Conservation (phyloP, 208 protist species). For the Strigomonas culicis region DNA sequence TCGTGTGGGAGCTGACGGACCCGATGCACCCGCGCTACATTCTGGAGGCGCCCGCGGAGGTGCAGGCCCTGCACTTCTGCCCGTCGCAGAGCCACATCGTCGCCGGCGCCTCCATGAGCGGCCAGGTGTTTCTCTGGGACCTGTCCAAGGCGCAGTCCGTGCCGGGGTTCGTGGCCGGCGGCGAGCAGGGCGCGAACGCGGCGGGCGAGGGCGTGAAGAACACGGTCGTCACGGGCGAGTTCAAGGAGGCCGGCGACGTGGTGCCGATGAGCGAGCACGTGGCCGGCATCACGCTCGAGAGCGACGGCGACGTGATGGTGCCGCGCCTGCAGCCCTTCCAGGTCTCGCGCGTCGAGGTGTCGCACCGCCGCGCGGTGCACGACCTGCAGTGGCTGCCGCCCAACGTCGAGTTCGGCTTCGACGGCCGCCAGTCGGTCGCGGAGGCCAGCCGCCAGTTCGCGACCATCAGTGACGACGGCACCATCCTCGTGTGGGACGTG, state of each 20-base stretch:
- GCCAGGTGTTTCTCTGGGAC: slow-evolving; percentile 91
- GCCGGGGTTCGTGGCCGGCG: not conserved
- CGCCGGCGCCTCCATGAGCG: slow-evolving; percentile 84
- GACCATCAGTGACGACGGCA: slow-evolving; percentile 85
- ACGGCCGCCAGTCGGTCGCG: slow-evolving; percentile 74
- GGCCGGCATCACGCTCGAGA: slow-evolving; percentile 61
- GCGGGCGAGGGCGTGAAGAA: not conserved
- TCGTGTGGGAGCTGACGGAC: slow-evolving; percentile 90
- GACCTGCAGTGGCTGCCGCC: slow-evolving; percentile 83
- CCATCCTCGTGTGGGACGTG: slow-evolving; percentile 87
- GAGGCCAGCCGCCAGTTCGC: slow-evolving; percentile 81
- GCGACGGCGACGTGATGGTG: slow-evolving; percentile 77
- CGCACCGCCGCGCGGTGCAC: slow-evolving; percentile 80
- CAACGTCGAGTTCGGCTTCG: slow-evolving; percentile 78
- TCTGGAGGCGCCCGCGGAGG: slow-evolving; percentile 83
- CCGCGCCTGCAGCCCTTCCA: slow-evolving; percentile 80
- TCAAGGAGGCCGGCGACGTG: slow-evolving; percentile 63
- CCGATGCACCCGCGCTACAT: slow-evolving; percentile 89
- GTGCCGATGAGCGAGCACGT: slow-evolving; percentile 64
- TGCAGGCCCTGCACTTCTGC: slow-evolving; percentile 87
- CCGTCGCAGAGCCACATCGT: slow-evolving; percentile 76
- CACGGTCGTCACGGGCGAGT: slow-evolving; percentile 11
- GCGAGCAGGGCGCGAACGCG: not conserved
- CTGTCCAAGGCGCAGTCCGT: slow-evolving; percentile 46
- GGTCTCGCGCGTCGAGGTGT: slow-evolving; percentile 79